Percentiles rank a stretch among this genome's conserved stretches.
phyloP scores from a whole-genome alignment of 2,329 filamentous ascomycete genomes.

The Aspergillus sp. region DNA sequence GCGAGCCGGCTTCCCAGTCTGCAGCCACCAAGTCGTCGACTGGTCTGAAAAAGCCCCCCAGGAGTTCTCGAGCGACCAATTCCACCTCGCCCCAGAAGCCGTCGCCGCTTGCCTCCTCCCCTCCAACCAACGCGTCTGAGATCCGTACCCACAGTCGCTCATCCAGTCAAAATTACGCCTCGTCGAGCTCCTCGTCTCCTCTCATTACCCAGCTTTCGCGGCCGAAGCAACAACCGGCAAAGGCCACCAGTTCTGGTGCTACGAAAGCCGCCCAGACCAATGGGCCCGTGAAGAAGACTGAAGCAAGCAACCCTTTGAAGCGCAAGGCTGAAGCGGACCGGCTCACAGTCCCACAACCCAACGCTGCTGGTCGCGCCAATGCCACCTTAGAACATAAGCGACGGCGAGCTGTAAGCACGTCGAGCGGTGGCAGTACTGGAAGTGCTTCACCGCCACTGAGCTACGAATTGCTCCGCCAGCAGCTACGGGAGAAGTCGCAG shows the following conservation, averaged over 20 bases:
- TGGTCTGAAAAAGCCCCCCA: conserved; percentile 26
- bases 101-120: conserved; percentile 54
- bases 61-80: conserved; percentile 26
- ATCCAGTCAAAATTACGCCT: conserved; percentile 32
- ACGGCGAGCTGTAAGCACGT: conserved; percentile 28
- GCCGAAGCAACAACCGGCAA: conserved; percentile 14
- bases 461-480: conserved; percentile 29
- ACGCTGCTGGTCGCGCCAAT: conserved; percentile 19
- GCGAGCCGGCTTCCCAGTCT: background rate
- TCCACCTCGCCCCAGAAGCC: conserved; percentile 49
- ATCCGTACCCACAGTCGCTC: conserved; percentile 39
- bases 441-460: conserved; percentile 34
- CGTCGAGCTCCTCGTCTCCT: conserved; percentile 35
- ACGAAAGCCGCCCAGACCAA: conserved; percentile 20
- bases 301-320: conserved; percentile 28
- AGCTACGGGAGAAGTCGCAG: conserved; percentile 34
- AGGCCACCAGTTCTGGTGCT: conserved; percentile 8
- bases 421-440: conserved; percentile 34
- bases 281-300: conserved; percentile 19
- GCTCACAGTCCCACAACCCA: conserved; percentile 12
- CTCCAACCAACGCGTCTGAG: conserved; percentile 54
- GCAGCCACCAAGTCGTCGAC: conserved; percentile 5
- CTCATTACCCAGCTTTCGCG: conserved; percentile 33
- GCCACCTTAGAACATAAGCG: conserved; percentile 36
- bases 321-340: conserved; percentile 33